These are phyloP conservation scores for Ceratocystis lukuohia DNA, from an alignment of 2,329 filamentous ascomycete species.

Conservation along the genomic window DNA sequence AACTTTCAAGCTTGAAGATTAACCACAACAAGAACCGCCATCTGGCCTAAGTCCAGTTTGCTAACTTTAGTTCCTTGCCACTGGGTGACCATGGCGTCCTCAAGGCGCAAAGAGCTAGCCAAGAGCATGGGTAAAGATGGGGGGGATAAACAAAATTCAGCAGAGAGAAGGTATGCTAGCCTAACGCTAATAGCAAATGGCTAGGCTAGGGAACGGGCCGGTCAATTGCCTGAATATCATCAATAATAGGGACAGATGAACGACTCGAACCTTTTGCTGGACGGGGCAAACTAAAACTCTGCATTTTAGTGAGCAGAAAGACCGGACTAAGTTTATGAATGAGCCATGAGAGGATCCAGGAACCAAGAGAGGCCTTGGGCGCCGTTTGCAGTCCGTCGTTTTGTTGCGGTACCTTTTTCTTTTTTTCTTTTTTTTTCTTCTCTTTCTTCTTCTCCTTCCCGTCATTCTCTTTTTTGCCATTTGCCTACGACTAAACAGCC, in stretches of 20 bases:
- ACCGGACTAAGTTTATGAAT: no score
- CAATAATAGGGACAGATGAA: not conserved
- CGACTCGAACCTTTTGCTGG: not conserved
- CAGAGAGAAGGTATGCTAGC: not conserved
- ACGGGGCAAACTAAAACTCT: not conserved
- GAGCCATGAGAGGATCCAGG: no score
- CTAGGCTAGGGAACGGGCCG: not conserved
- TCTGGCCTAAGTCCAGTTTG: not conserved
- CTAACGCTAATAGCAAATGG: not conserved
- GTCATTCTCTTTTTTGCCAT: not conserved
- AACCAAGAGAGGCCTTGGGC: no score
- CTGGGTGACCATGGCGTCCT: not conserved
- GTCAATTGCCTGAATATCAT: not conserved
- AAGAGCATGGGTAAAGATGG: not conserved
- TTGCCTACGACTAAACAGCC: no score
- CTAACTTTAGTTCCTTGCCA: not conserved
- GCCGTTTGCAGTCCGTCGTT: no score
- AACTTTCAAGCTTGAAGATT: not conserved
- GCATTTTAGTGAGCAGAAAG: not conserved
- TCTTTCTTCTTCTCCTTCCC: not conserved
- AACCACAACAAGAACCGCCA: not conserved
- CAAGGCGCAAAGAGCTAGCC: not conserved
- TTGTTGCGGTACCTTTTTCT: no score
- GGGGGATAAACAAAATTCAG: not conserved
- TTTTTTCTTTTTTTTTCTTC: no score